Evolutionary conservation across 176 grass and related monocot species (phyloP), one percentile per base, ranked within the genome.

Genomic region (Lolium rigidum): DNA sequence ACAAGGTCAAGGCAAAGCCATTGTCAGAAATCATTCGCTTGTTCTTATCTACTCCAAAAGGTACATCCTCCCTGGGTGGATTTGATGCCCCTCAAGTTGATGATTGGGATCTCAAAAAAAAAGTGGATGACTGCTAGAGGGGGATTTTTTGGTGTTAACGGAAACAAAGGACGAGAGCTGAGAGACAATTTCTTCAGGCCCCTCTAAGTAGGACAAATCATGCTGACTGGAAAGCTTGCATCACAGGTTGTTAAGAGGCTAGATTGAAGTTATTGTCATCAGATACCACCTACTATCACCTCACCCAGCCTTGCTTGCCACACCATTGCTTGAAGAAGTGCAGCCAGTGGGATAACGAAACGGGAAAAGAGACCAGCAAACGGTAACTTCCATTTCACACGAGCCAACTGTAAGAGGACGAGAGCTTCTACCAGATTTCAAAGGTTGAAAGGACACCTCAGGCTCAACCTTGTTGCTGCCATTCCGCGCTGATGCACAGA

Each of bases 81-180:
- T 84, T 83, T 24, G 89, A 90, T 87, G 49, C 75, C 80, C 77
- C 73, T 86, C 71, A 74, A 83, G 59, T 9, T 28, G 74, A 83
- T 79, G 56, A 80, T 49, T 35, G 31, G 2, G 31, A 35, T 35
- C 31, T 35, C 31, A 35, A 35, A 35, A 35, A 35, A 35, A 35
- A 35, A 35, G 31, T 35, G 2, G 31, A 35, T 35, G 31, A 35
- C 2, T 80, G 56, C 80, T 67, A 39, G 80, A 84, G 80, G 38
- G 74, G 56, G 66, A 28, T 74, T 87, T 90, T 80, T 81, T 10
- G 77, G 86, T 68, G 80, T 79, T 80, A 68, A 87, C 20, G 58
- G 89, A 90, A 90, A 87, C 80, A 84, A 90, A 90, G 89, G 80
- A 90, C 50, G 89, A 87, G 75, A 90, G 80, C 57, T 75, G 85